Evolutionary conservation across 495 filamentous ascomycete species (phyloP), one percentile per base, ranked within the genome.

Genomic region (Cercophora samala): DNA sequence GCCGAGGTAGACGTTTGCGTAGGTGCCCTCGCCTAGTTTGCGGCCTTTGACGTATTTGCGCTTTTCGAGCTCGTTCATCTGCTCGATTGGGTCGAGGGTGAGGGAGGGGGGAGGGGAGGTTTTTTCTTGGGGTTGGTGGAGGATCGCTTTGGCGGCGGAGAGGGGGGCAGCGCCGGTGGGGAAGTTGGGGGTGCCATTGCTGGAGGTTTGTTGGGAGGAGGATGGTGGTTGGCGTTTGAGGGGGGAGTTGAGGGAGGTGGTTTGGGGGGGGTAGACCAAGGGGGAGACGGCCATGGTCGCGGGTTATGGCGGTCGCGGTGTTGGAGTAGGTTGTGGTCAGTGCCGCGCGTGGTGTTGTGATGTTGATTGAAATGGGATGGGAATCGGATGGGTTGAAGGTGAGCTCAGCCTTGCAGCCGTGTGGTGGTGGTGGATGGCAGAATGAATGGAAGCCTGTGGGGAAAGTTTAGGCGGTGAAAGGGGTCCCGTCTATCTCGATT

Each of bases 1-100:
- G 60, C 93, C 96, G 18, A 91, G 86, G 82, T 91, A 97, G 68
- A 99, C 96, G 71, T 93, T 89, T 67, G 96, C 96, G 75, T 98
- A 99, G 64, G 95, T 98, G 75, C 96, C 96, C 78, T 97, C 92
- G 73, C 96, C 96, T 67, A 99, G 85, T 75, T 94, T 95, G 74
- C 62, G 78, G 89, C 93, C 92, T 84, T 96, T 97, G 66, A 93
- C 84, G 74, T 97, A 99, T 79, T 93, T 96, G 66, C 86, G 82
- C 75, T 90, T 90, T 63, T 92, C 90, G 55, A 93, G 86, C 58
- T 92, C 90, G 74, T 99, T 97, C 69, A 99, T 83, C 75, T 96
- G 90, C 73, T 96, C 92, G 6, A 91, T 87, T 4, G 93, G 79
- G 70, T 96, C 92, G 46, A 76, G 75, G 8, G 71, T 73, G 53